Conservation (phyloP, 2,329 filamentous ascomycete genomes). For the Ceratocystis eucalypticola region DNA sequence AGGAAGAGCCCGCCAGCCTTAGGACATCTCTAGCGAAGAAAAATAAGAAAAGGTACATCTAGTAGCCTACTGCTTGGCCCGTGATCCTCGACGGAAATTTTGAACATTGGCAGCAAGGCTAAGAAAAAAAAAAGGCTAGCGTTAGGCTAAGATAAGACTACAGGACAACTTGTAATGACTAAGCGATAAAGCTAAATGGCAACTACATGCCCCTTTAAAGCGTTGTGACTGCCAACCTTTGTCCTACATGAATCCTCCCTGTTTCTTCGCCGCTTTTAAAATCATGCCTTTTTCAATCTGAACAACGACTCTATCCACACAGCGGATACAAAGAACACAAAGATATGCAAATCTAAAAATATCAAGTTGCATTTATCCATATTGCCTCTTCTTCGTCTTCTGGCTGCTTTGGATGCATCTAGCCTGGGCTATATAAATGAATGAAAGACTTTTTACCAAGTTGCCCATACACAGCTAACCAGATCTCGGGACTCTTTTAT, state of each 20-base stretch:
- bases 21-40: not conserved
- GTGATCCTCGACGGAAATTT: not conserved
- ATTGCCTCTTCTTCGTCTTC: not conserved
- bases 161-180: not conserved
- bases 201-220: not conserved
- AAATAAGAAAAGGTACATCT: slow-evolving; percentile 10
- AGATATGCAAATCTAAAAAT: too few relatives aligned
- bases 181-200: not conserved
- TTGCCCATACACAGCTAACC: not conserved
- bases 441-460: not conserved
- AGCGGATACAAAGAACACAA: too few relatives aligned
- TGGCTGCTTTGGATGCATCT: not conserved
- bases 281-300: not conserved
- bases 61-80: not conserved
- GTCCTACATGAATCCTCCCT: not conserved
- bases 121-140: not conserved
- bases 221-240: not conserved
- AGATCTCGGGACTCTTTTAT: not conserved
- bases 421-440: too few relatives aligned
- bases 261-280: not conserved
- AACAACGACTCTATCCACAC: not conserved
- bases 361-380: too few relatives aligned
- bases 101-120: not conserved
- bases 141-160: not conserved
- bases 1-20: not conserved